These are phyloP conservation scores for Citrus trifoliata DNA, from an alignment of 345 rosid species.

Conservation along the genomic window DNA sequence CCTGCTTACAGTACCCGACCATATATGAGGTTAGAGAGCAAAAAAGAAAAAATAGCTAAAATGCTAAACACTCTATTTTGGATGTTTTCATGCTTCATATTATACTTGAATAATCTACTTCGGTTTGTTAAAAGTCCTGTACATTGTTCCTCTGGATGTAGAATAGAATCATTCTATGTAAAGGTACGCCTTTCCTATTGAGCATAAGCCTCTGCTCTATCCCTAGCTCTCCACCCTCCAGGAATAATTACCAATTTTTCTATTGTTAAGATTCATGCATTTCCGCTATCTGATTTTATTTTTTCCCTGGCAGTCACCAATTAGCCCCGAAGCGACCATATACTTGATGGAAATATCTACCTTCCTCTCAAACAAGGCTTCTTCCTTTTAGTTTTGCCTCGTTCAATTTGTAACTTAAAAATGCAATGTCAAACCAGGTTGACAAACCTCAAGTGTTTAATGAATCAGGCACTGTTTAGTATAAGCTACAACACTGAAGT, in stretches of 20 bases:
- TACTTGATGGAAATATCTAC: constrained; percentile 73
- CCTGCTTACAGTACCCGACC: background rate
- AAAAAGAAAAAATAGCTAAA: background rate
- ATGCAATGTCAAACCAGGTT: constrained; percentile 42
- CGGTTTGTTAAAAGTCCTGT: constrained; percentile 77
- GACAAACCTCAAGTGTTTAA: constrained; percentile 43
- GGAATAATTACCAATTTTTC: background rate
- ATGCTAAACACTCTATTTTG: constrained; percentile 1
- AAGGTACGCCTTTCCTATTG: constrained; percentile 47
- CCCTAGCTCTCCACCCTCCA: background rate
- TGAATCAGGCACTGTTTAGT: constrained; percentile 59
- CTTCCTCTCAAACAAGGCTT: background rate
- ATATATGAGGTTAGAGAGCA: background rate
- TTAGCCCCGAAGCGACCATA: constrained; percentile 79
- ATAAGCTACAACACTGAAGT: background rate
- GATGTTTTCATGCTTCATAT: constrained; percentile 30
- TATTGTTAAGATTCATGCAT: constrained; percentile 10
- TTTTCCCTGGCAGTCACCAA: constrained; percentile 53
- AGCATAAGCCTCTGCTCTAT: too few relatives aligned
- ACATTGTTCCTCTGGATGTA: constrained; percentile 63
- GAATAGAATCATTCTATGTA: constrained; percentile 73
- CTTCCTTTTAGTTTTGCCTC: background rate
- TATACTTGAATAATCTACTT: constrained; percentile 70
- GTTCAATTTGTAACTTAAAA: constrained; percentile 7
- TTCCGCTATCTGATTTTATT: background rate